Conservation (phyloP, 2,329 filamentous ascomycete species). For the Aureobasidium sp. region DNA sequence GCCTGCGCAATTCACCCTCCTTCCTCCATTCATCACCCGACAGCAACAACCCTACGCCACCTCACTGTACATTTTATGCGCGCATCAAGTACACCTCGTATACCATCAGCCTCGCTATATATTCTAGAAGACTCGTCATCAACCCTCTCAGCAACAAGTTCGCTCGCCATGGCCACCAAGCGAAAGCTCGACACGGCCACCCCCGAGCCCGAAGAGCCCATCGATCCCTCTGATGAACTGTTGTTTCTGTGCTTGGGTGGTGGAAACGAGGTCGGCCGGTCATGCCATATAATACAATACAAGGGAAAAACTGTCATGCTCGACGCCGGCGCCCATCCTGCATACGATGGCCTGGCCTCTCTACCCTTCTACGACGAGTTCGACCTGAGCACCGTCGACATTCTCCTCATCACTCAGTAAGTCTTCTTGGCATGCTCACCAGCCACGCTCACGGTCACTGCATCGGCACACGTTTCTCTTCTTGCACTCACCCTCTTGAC, state of each 20-base stretch:
- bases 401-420: slow-evolving; percentile 99
- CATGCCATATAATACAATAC: slow-evolving; percentile 97
- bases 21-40: neutral
- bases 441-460: slow-evolving; percentile 8
- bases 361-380: slow-evolving; percentile 98
- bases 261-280: slow-evolving; percentile 93
- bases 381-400: slow-evolving; percentile 92
- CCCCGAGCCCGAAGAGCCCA: slow-evolving; percentile 66
- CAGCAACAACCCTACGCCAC: neutral
- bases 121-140: neutral
- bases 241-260: slow-evolving; percentile 90
- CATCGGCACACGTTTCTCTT: slow-evolving; percentile 1
- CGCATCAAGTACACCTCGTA: neutral
- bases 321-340: slow-evolving; percentile 93
- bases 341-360: slow-evolving; percentile 85
- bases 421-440: slow-evolving; percentile 33
- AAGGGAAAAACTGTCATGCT: slow-evolving; percentile 99
- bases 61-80: neutral
- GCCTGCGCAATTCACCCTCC: neutral
- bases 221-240: slow-evolving; percentile 88
- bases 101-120: neutral
- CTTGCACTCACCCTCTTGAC: neutral
- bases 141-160: neutral
- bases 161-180: slow-evolving; percentile 73
- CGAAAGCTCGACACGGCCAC: slow-evolving; percentile 70